Conservation (phyloP, 2,329 filamentous ascomycete genomes). For the Talaromyces sp. region DNA sequence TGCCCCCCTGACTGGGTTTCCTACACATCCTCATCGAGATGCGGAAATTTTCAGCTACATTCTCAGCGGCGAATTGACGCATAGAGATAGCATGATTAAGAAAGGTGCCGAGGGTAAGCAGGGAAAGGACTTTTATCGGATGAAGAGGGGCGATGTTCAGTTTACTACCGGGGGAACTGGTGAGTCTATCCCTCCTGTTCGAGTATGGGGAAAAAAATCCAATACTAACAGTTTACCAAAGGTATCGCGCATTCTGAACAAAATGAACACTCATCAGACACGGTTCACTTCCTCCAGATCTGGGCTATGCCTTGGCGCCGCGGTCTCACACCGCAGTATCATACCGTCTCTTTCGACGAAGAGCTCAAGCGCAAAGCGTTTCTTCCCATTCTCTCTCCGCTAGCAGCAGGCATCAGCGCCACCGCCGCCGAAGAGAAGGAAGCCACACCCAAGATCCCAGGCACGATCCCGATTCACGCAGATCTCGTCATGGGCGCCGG, state of each 20-base stretch:
- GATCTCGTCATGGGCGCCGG: slow-evolving; percentile 80
- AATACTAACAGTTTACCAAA: slow-evolving; percentile 20
- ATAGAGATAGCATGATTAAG: slow-evolving; percentile 79
- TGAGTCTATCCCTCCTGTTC: slow-evolving; percentile 27
- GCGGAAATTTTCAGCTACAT: slow-evolving; percentile 90
- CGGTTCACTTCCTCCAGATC: slow-evolving; percentile 84
- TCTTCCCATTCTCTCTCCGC: slow-evolving; percentile 70
- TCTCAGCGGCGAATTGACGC: slow-evolving; percentile 78
- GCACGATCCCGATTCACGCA: slow-evolving; percentile 78
- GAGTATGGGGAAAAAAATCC: background rate
- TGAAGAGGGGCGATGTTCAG: slow-evolving; percentile 78
- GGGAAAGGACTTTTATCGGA: slow-evolving; percentile 62
- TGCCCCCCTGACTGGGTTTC: slow-evolving; percentile 69
- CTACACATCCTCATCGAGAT: slow-evolving; percentile 78
- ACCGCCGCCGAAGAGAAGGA: slow-evolving; percentile 60
- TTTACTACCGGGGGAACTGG: slow-evolving; percentile 84
- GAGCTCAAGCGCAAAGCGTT: slow-evolving; percentile 68
- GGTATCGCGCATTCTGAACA: slow-evolving; percentile 76
- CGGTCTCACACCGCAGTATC: slow-evolving; percentile 70
- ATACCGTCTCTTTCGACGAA: slow-evolving; percentile 69
- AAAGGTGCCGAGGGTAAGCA: slow-evolving; percentile 61
- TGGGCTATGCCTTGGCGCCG: slow-evolving; percentile 77
- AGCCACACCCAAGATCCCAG: slow-evolving; percentile 58
- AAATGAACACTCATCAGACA: slow-evolving; percentile 59
- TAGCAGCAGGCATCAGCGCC: slow-evolving; percentile 63